Conservation (phyloP, 1,139 yeast species). For the Saccharomyces hybrid region DNA sequence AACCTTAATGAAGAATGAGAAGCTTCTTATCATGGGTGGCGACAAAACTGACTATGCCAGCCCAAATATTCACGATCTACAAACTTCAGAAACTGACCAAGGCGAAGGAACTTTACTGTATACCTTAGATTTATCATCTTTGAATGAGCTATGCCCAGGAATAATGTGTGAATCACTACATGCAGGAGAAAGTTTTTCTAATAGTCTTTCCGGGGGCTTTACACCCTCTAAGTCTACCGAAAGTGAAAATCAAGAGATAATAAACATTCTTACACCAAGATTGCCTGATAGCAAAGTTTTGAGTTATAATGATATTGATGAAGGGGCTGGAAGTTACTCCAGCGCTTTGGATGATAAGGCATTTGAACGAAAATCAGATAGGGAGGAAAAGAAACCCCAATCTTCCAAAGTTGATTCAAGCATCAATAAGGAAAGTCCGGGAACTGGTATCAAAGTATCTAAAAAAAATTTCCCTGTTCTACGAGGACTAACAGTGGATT, state of each 20-base stretch:
- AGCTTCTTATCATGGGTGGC: conserved; percentile 81
- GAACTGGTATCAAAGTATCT: background rate
- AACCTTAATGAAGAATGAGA: conserved; percentile 55
- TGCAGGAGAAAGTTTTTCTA: background rate
- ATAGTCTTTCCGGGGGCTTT: background rate
- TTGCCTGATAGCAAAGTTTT: background rate
- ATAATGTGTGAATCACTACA: background rate
- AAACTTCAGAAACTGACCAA: background rate
- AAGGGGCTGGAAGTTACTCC: background rate
- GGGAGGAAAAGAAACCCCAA: too few relatives aligned
- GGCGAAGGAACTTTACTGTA: conserved; percentile 3
- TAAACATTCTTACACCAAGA: background rate
- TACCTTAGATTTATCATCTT: conserved; percentile 1
- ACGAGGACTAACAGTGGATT: background rate
- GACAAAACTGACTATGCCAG: conserved; percentile 50
- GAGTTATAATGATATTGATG: background rate
- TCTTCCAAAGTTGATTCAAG: background rate
- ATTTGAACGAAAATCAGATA: background rate
- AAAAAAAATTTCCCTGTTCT: background rate
- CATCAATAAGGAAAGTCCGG: background rate
- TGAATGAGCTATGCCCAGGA: conserved; percentile 4
- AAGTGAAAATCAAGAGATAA: background rate
- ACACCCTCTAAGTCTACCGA: background rate
- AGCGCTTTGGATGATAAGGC: background rate
- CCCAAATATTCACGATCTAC: background rate